These are phyloP conservation scores for Pestalotiopsis sp. DNA, from an alignment of 2,329 filamentous ascomycete species.

Conservation along the genomic window DNA sequence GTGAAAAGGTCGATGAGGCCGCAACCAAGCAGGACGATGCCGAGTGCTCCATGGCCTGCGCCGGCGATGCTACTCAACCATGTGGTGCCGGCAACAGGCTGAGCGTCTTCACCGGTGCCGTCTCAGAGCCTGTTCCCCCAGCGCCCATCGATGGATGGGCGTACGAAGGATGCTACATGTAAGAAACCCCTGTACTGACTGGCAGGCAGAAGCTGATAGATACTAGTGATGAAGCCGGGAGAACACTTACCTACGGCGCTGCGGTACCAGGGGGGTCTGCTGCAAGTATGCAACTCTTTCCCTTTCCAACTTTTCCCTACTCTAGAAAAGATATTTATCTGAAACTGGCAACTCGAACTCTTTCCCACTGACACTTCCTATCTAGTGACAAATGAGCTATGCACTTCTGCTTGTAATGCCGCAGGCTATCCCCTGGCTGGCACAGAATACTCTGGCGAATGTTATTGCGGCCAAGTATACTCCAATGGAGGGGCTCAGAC, in stretches of 20 bases:
- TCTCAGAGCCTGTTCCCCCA: slow-evolving; percentile 11
- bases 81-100: slow-evolving; percentile 46
- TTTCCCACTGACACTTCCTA: not conserved
- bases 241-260: slow-evolving; percentile 12
- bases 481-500: slow-evolving; percentile 39
- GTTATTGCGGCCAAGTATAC: slow-evolving; percentile 49
- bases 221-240: slow-evolving; percentile 15
- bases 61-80: slow-evolving; percentile 41
- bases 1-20: slow-evolving; percentile 21
- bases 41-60: slow-evolving; percentile 45
- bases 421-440: slow-evolving; percentile 45
- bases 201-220: not conserved
- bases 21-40: slow-evolving; percentile 34
- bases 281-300: slow-evolving; percentile 12
- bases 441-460: slow-evolving; percentile 48
- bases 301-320: not conserved
- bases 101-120: slow-evolving; percentile 20
- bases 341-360: not conserved
- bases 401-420: slow-evolving; percentile 43
- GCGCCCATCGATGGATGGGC: slow-evolving; percentile 17
- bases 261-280: slow-evolving; percentile 12
- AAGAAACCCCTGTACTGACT: not conserved
- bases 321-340: too few relatives aligned
- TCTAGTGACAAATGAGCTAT: slow-evolving; percentile 29
- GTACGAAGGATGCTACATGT: slow-evolving; percentile 18